These are phyloP conservation scores for Aspergillus baeticus DNA, from an alignment of 495 filamentous ascomycete species.

Conservation along the genomic window DNA sequence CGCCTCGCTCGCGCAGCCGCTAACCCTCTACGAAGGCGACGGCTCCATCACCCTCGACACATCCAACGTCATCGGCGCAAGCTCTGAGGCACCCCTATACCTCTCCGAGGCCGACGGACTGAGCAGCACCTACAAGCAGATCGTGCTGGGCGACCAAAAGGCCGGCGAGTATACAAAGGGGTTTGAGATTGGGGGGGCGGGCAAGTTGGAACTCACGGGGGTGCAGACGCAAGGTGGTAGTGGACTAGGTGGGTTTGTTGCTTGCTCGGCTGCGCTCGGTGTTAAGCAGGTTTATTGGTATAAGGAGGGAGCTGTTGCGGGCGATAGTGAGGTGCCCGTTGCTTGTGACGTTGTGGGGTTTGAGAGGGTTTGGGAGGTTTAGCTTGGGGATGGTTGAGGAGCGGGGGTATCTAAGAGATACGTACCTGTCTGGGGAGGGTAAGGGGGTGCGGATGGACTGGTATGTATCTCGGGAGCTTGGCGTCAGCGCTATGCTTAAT, in stretches of 20 bases:
- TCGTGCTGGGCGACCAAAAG: slow-evolving; percentile 5
- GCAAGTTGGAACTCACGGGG: background rate
- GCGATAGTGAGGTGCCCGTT: background rate
- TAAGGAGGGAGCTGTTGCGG: background rate
- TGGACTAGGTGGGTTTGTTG: slow-evolving; percentile 9
- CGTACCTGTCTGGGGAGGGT: too few species aligned
- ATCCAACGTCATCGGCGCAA: slow-evolving; percentile 9
- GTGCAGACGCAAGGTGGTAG: too few species aligned
- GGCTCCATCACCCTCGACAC: slow-evolving; percentile 9
- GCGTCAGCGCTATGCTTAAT: background rate
- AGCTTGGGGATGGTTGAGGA: background rate
- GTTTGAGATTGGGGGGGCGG: background rate
- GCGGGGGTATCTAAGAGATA: background rate
- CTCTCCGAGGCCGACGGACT: background rate
- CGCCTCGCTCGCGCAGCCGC: slow-evolving; percentile 6
- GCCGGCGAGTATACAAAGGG: background rate
- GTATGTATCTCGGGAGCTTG: background rate
- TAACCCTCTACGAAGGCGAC: background rate
- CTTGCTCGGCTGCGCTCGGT: slow-evolving; percentile 6
- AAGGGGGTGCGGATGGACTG: too few species aligned
- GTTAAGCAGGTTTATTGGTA: slow-evolving; percentile 12
- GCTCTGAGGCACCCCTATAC: slow-evolving; percentile 2
- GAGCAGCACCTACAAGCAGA: background rate
- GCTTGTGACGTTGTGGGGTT: slow-evolving; percentile 2
- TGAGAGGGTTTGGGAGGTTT: background rate